Evolutionary conservation across 2,329 filamentous ascomycete species (phyloP), one percentile per base, ranked within the genome.

Genomic region (Lasiodiplodia gonubiensis): DNA sequence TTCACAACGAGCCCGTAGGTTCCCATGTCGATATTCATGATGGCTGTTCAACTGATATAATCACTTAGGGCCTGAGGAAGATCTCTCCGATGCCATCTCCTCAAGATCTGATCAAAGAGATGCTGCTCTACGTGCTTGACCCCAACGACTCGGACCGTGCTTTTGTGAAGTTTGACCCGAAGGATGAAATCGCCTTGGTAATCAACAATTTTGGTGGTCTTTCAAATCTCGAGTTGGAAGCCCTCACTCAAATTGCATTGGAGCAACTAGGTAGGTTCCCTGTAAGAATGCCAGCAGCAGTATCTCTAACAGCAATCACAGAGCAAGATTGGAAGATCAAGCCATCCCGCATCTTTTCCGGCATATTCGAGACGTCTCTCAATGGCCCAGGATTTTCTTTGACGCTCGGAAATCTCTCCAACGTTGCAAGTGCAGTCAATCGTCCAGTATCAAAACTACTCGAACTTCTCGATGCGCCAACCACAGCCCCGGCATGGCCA

Each of bases 291-390:
- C 37, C 16, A 7, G 7, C 18, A 5, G 23, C 14, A n/a, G 30
- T n/a, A 18, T 7, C 3, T 42, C 35, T 63, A n/a, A 61, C 33
- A 55, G 21, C 3, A 11, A 16, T 18, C n/a, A 14, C 49, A 74
- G 75, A 82, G 59, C 78, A 80, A 35, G 80, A 82, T 68, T 89
- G 87, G 75, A 81, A 84, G 33, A 87, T 91, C 72, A 85, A 84
- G 70, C 88, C 89, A 0, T 83, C 85, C 27, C 80, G 89, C 48
- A 84, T 90, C 54, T 82, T 91, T 42, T 82, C 88, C 35, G 88
- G 89, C 14, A 90, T 89, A 0, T 92, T 89, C 78, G 88, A 92
- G 84, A 92, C 90, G 16, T 90, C 88, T 70, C 77, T 92, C 69
- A 91, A 92, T 70, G 89, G 89, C 0, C 81, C 90, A 7, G 90